Evolutionary conservation across 805 yeast genomes (phyloP), one percentile per base, ranked within the genome.

Genomic region (Lipomyces sp.): DNA sequence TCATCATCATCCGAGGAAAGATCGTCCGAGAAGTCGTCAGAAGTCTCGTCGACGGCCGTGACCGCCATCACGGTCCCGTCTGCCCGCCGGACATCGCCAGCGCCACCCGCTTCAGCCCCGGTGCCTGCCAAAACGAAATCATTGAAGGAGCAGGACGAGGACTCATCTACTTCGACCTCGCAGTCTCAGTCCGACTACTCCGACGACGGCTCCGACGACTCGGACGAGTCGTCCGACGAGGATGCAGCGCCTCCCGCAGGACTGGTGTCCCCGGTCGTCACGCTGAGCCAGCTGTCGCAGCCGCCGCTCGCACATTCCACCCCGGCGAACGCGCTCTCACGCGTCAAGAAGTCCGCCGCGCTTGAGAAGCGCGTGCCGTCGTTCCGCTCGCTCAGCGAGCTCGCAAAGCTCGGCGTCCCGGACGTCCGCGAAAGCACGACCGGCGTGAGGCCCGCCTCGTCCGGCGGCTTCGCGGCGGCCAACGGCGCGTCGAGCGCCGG

Each of bases 341-440:
- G 31, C 38, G 23, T 38, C 45, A 11, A n/a, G n/a, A n/a, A n/a
- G n/a, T n/a, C n/a, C n/a, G n/a, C 40, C n/a, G 23, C 35, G 29
- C 28, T 31, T 18, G 52, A 48, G 16, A 23, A 26, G 14, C 51
- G 58, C 3, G 49, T 53, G n/a, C 59, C 58, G 7, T 55, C 59
- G 21, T 53, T 55, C 39, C 34, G 49, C 13, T 45, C 52, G 11
- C 34, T 55, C 14, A 51, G 53, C 29, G 59, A 55, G 16, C 34
- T 55, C 4, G 55, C 49, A 7, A 47, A 41, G 39, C 43, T 41
- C 6, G 59, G 59, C 2, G 53, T 55, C 2, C 59, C 59, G 8
- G 59, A 52, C 7, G 59, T 55, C 11, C 43, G 55, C 13, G 59
- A 55, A n/a, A 36, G 45, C n/a, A 52, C 51, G 4, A 33, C 49